Evolutionary conservation across 345 rosid species (phyloP), one percentile per base, ranked within the genome.

Genomic region (Lagerstroemia speciosa): DNA sequence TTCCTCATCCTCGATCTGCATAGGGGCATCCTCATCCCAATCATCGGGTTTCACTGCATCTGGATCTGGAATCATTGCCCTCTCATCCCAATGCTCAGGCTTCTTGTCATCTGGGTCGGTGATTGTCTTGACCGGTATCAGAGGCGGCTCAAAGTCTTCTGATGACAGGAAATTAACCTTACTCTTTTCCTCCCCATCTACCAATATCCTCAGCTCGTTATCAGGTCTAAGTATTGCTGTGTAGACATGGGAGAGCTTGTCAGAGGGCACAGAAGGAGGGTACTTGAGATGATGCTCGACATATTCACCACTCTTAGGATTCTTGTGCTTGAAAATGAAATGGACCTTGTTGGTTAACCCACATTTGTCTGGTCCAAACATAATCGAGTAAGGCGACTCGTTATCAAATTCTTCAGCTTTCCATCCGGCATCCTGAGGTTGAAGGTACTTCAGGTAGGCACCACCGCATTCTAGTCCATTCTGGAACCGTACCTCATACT

Each of bases 301-400:
- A n/a, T 81, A 78, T 71, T 81, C 69, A n/a, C 87, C 89, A 26
- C 76, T 83, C 72, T 74, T 79, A 0, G 85, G 89, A 72, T 81
- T 85, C 74, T 79, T 83, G 64, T 85, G 85, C 73, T 78, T 83
- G 12, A 81, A 70, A 71, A 85, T 85, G 72, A 85, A 81, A 67
- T 85, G 89, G 68, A 85, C 87, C 73, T 85, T 85, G 84, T 85
- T 78, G 15, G 87, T 85, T 52, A 75, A 33, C 27, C 87, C 84
- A 46, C 89, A 85, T 73, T 75, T 85, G 76, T 85, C 87, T 3
- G 89, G 89, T 62, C 87, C 89, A 63, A 85, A 85, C 89, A 85
- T 83, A 16, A 85, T 81, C 19, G 87, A 78, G 67, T 81, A 85
- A 8, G 85, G 87, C 65, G 87, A 78, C 24, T 76, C 73, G 8